Evolutionary conservation across 495 filamentous ascomycete genomes (phyloP), one percentile per base, ranked within the genome.

Genomic region (Aspergillus indologenus): DNA sequence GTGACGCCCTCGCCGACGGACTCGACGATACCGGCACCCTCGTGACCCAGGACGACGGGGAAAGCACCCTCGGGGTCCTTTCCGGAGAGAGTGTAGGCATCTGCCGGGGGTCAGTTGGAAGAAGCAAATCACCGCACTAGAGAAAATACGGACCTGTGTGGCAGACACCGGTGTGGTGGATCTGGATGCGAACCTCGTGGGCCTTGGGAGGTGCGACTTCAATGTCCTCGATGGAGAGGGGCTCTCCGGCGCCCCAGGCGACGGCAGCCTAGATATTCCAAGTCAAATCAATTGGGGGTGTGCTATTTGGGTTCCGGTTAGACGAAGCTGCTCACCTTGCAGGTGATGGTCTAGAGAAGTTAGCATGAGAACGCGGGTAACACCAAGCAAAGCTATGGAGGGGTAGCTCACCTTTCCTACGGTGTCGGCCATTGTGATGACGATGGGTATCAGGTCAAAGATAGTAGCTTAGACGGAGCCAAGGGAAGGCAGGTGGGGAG

Each of bases 31-130:
- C 94, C 94, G 52, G 94, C 95, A 68, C 94, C 94, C 76, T 98
- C 94, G 77, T 98, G 94, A 50, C 94, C 94, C 34, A 97, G 85
- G 61, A 98, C 86, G 61, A 98, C 87, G 61, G 94, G 94, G 82
- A 98, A 98, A 34, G 95, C 94, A 62, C 94, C 94, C 77, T 98
- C 94, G 45, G 95, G 94, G 66, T 98, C 94, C 79, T 97, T 96
- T 60, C 94, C 94, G 19, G 93, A 97, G 58, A 98, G 83, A 20
- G 94, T 98, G 81, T 98, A 98, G 71, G 94, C 94, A 83, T 98
- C 94, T 91, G 58, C 43, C 54, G 3, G n/a, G n/a, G 48, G 31
- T 51, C 24, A 54, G 54, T 48, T 49, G 23, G 23, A 54, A 15
- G n/a, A 3, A 31, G 14, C n/a, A 8, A 5, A 54, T 54, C 58